Conservation (phyloP, 2,329 filamentous ascomycete species). For the Claviceps maximensis region DNA sequence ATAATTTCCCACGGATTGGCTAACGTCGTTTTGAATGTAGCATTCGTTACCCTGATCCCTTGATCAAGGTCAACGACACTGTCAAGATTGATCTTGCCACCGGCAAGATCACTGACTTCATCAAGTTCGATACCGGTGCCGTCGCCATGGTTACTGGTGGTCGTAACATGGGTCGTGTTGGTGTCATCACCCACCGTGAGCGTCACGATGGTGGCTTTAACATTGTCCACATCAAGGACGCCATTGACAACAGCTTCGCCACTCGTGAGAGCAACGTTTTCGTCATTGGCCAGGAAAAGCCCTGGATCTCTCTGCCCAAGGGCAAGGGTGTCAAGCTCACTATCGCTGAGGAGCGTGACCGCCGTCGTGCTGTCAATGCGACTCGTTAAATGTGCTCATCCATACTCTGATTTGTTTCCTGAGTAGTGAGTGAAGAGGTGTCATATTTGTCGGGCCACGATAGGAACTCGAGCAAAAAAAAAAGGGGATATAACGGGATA, state of each 20-base stretch:
- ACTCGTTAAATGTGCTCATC: conserved; percentile 31
- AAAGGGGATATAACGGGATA: background rate
- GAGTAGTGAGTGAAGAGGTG: conserved; percentile 11
- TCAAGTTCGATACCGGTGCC: conserved; percentile 97
- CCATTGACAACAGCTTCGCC: conserved; percentile 99
- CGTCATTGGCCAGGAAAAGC: conserved; percentile 96
- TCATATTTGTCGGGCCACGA: conserved; percentile 10
- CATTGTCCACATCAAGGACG: conserved; percentile 99
- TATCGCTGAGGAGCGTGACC: conserved; percentile 98
- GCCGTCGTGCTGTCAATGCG: conserved; percentile 59
- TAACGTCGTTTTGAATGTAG: conserved; percentile 38
- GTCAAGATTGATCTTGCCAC: conserved; percentile 97
- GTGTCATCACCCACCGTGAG: conserved; percentile 99
- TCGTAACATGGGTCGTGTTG: conserved; percentile 99
- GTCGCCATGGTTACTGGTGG: conserved; percentile 98
- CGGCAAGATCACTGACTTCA: conserved; percentile 96
- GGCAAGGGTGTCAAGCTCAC: conserved; percentile 99
- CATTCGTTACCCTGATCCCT: conserved; percentile 97
- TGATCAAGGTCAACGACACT: conserved; percentile 99
- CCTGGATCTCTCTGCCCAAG: conserved; percentile 99
- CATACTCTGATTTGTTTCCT: background rate
- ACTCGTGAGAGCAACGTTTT: conserved; percentile 99
- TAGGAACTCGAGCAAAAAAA: background rate
- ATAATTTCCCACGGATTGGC: conserved; percentile 9
- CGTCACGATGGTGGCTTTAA: conserved; percentile 99